Base-by-base conservation (phyloP, 257 asterid genomes). In the Ilex aquifolium region DNA sequence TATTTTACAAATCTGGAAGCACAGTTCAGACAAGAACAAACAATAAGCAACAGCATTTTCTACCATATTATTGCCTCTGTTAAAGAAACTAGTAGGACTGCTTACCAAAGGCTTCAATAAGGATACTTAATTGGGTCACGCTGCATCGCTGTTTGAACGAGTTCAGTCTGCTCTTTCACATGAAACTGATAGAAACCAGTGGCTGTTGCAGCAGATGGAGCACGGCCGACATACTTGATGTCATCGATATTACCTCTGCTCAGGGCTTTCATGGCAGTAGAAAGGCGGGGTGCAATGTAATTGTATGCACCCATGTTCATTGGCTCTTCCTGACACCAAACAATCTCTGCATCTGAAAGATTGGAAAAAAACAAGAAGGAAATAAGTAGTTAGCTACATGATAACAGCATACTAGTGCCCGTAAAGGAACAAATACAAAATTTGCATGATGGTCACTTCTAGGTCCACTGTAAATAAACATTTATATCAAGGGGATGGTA, bases 131-230 rank as follows among this genome's bases (percentile, higher is more conserved):
- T 80, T 32, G 88, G 88, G 39, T 84, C 87, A 15, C 64, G 85
- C 79, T 86, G 98, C 72, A 85, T 16, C 36, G 96, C 95, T 71
- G 77, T 85, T 70, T 84, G 88, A 55, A 91, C 77, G 7, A 91
- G 75, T 32, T 73, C 92, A 0, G 75, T 77, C 55, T 86, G 96
- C 74, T 91, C 96, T 76, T 86, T 86, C 16, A 32, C 32, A 70
- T 91, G 98, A 65, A 83, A 87, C 59, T 72, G 78, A 57, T 71
- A 71, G 64, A 88, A 91, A 46, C 98, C 98, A 11, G 98, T 91
- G 39, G 98, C 98, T 6, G 98, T 84, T 61, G 98, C 95, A 0
- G 98, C 98, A 61, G 98, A 88, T 15, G 98, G 90, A 62, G 83
- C 86, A 15, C 96, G 95, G 3, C 98, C 98, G 0, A 65, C 77